A percentile compares a stretch with the other conserved stretches of the same genome.
Evolutionary conservation across 2,329 filamentous ascomycete genomes (phyloP).

Genomic region (Hirsutella minnesotensis): DNA sequence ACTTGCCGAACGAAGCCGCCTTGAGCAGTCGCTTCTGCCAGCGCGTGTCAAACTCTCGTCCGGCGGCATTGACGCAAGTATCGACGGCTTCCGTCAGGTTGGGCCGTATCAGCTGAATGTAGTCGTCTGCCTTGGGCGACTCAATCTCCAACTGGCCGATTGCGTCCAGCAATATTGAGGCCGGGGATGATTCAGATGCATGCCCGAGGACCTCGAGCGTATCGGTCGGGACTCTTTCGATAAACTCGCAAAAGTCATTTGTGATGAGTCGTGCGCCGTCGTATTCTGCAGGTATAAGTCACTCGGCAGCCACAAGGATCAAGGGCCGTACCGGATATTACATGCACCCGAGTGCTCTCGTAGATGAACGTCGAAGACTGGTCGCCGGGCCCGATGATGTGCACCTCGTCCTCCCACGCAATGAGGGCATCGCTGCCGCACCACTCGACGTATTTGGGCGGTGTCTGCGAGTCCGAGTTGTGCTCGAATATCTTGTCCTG

Average conservation of each 20-base stretch:
- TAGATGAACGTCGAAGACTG: constrained; percentile 73
- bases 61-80: constrained; percentile 83
- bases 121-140: constrained; percentile 93
- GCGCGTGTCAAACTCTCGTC: constrained; percentile 77
- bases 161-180: constrained; percentile 87
- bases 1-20: constrained; percentile 94
- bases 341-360: constrained; percentile 77
- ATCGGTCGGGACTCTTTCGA: constrained; percentile 84
- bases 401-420: constrained; percentile 96
- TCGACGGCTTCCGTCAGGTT: constrained; percentile 89
- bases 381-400: constrained; percentile 78
- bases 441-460: constrained; percentile 85
- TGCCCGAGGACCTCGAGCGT: constrained; percentile 83
- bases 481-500: constrained; percentile 87
- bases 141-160: constrained; percentile 84
- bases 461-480: constrained; percentile 72
- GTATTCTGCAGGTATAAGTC: constrained; percentile 31
- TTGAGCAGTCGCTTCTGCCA: constrained; percentile 97
- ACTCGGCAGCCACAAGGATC: constrained; percentile 4
- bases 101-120: constrained; percentile 84
- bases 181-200: constrained; percentile 77
- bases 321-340: constrained; percentile 59
- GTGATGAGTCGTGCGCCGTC: constrained; percentile 88
- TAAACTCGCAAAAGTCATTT: constrained; percentile 89
- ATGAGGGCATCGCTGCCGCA: constrained; percentile 92